Percentiles rank a stretch among this genome's conserved stretches.
These are phyloP conservation scores for Rhizoclosmatium globosum DNA, from an alignment of 192 early-diverging fungal species.

Conservation along the genomic window DNA sequence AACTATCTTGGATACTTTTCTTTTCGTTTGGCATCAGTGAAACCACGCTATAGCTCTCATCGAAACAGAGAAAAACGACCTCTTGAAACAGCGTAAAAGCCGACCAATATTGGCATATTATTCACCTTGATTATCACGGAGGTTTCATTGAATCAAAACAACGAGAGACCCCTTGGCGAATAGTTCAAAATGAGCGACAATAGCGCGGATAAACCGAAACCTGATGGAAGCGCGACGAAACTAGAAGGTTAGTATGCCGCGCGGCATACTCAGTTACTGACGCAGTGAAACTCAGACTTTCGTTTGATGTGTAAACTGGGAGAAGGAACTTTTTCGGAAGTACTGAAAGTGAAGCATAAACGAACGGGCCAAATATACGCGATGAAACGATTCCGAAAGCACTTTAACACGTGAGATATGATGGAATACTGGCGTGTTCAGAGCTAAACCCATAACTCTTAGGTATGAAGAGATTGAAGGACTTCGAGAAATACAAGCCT, in stretches of 20 bases:
- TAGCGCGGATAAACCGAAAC: background rate
- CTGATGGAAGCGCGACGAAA: slow-evolving; percentile 20
- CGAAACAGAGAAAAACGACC: no score
- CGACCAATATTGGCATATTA: no score
- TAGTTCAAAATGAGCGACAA: background rate
- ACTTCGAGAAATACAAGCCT: slow-evolving; percentile 68
- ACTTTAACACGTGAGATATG: slow-evolving; percentile 58
- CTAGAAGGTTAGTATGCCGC: slow-evolving; percentile 20
- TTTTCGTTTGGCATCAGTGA: no score
- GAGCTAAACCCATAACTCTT: background rate
- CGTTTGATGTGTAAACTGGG: slow-evolving; percentile 66
- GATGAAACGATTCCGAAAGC: slow-evolving; percentile 71
- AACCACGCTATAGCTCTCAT: no score
- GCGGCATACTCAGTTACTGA: background rate
- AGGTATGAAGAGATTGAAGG: slow-evolving; percentile 64
- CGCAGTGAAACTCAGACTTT: slow-evolving; percentile 49
- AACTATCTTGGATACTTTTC: no score
- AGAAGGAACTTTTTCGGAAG: slow-evolving; percentile 73
- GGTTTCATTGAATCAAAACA: background rate
- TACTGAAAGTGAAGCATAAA: slow-evolving; percentile 70
- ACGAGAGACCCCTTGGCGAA: background rate
- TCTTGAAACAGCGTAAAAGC: no score
- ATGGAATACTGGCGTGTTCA: background rate
- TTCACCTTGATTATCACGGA: no score
- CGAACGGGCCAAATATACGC: slow-evolving; percentile 63